Evolutionary conservation across 768 basidiomycete genomes (phyloP), one percentile per base, ranked within the genome.

Genomic region (Agaricus blazei): DNA sequence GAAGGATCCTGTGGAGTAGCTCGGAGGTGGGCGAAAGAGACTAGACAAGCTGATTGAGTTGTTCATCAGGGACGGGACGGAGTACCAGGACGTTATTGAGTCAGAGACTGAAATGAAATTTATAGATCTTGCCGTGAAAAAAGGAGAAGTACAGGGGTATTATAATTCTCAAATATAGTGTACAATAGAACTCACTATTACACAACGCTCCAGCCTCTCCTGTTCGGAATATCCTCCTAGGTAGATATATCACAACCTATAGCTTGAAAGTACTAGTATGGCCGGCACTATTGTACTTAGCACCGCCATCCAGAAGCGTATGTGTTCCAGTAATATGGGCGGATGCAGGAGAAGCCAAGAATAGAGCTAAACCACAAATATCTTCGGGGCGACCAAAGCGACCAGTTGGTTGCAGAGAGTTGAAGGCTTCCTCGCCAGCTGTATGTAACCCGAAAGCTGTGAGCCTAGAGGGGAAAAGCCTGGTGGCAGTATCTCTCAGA

Each of bases 391-490:
- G 61, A 2, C 90, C 90, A 57, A 80, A 73, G 4, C 90, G 85
- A 26, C 88, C 87, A 63, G 83, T 83, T 23, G 88, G 89, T 57
- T 90, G 87, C 12, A 62, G 64, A 0, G 73, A 64, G 37, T 72
- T 74, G 56, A 88, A 77, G 8, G 63, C 69, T 24, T 79, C 77
- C 56, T 80, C 79, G 4, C 86, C 84, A 3, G 68, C 68, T 2
- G 65, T 74, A 60, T 81, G 79, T 59, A 90, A 70, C 2, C 83
- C 86, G 48, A 74, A 90, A 0, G 87, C 82, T 1, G 90, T 92
- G 89, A 93, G 91, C 72, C 87, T 91, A 45, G 85, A 87, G 0
- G 88, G 88, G 72, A 89, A 93, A 14, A 90, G 70, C 41, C 62
- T 68, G 40, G 19, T 19, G 19, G 19, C 19, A 19, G 19, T 19